Conservation (phyloP, 1,284 basidiomycete genomes). For the Apiotrichum akiyoshidainum region DNA sequence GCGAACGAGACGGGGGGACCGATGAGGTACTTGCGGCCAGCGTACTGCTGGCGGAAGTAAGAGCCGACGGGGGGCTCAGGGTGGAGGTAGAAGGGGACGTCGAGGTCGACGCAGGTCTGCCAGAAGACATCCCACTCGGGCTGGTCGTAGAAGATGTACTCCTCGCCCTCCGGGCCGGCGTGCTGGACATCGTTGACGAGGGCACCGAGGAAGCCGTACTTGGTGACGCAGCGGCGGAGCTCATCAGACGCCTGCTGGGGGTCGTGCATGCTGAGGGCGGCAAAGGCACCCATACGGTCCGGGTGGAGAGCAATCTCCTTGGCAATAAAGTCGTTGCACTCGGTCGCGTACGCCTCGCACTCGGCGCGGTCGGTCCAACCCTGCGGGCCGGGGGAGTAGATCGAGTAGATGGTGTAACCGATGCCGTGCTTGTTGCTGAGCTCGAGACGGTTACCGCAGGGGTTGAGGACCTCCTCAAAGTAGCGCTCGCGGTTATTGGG, state of each 20-base stretch:
- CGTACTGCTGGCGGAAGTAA: conserved; percentile 40
- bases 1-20: conserved; percentile 44
- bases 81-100: conserved; percentile 47
- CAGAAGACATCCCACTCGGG: conserved; percentile 39
- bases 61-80: conserved; percentile 44
- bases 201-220: conserved; percentile 33
- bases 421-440: conserved; percentile 26
- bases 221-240: conserved; percentile 39
- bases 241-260: conserved; percentile 40
- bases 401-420: conserved; percentile 25
- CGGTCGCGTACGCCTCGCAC: conserved; percentile 22
- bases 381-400: conserved; percentile 24
- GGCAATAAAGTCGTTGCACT: conserved; percentile 25
- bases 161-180: conserved; percentile 25
- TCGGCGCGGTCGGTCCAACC: conserved; percentile 18
- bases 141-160: conserved; percentile 33
- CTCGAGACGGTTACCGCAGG: conserved; percentile 24
- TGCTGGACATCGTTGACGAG: conserved; percentile 36
- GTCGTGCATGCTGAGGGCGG: conserved; percentile 45
- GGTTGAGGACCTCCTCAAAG: conserved; percentile 24
- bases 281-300: conserved; percentile 44
- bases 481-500: conserved; percentile 24
- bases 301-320: conserved; percentile 33
- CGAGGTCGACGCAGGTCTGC: conserved; percentile 41
- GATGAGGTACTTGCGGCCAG: conserved; percentile 39